A percentile compares a stretch with the other conserved stretches of the same genome.
Evolutionary conservation across 1,139 yeast genomes (phyloP).

Genomic region (Geotrichum siamense): DNA sequence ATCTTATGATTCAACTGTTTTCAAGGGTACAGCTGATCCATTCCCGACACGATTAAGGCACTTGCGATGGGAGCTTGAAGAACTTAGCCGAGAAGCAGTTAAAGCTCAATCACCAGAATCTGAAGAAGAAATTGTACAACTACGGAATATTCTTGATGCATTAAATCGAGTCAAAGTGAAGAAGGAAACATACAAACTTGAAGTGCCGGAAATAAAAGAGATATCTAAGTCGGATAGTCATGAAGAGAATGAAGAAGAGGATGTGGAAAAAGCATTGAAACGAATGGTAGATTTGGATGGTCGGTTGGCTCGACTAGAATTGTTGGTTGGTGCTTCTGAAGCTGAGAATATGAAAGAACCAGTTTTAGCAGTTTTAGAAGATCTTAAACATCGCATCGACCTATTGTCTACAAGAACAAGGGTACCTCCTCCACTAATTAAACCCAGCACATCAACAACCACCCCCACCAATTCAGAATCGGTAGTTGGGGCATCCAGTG

Average conservation of each 20-base stretch:
- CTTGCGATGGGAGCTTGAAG: neutral
- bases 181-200: too few species aligned
- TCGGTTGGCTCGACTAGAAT: slow-evolving; percentile 3
- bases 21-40: neutral
- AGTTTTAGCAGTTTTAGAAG: slow-evolving; percentile 5
- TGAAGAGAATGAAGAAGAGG: neutral
- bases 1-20: neutral
- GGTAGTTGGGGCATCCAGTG: neutral
- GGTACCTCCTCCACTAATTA: neutral
- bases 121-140: too few species aligned
- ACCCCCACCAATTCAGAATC: neutral
- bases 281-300: slow-evolving; percentile 5
- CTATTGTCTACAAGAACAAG: neutral
- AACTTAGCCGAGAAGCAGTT: too few species aligned
- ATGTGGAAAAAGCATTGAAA: neutral
- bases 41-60: neutral
- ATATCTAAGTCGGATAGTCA: slow-evolving; percentile 6
- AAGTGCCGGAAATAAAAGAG: slow-evolving; percentile 10
- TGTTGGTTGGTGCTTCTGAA: neutral
- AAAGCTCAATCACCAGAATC: too few species aligned
- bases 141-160: too few species aligned
- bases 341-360: slow-evolving; percentile 7
- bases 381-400: neutral
- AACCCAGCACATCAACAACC: neutral
- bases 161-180: too few species aligned